phyloP scores from a whole-genome alignment of 306 rosid species.

The Quercus engelmannii region DNA sequence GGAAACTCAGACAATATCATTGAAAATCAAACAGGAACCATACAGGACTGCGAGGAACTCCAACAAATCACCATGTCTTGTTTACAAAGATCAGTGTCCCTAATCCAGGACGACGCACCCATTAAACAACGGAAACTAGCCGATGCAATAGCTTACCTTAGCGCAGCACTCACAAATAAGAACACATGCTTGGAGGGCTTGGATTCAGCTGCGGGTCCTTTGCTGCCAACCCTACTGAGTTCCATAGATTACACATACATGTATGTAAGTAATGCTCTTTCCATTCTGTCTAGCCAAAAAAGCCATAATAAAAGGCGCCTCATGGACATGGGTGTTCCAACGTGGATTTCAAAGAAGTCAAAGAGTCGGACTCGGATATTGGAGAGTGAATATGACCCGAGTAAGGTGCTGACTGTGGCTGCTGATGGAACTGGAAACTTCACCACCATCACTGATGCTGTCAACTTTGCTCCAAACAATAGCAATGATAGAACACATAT shows the following conservation, averaged over 20 bases:
- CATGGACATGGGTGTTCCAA: constrained; percentile 17
- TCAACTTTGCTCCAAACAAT: constrained; percentile 62
- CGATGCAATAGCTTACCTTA: constrained; percentile 64
- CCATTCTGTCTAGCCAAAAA: constrained; percentile 38
- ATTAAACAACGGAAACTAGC: constrained; percentile 19
- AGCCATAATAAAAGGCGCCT: constrained; percentile 36
- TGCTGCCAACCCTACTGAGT: constrained; percentile 44
- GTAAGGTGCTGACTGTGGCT: constrained; percentile 52
- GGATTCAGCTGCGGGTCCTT: constrained; percentile 62
- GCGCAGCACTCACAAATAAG: constrained; percentile 84
- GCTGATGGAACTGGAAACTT: constrained; percentile 71
- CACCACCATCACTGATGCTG: constrained; percentile 57
- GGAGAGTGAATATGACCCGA: constrained; percentile 21
- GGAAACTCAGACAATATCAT: constrained; percentile 32
- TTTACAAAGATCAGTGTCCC: constrained; percentile 45
- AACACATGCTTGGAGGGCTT: constrained; percentile 82
- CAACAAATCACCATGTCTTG: constrained; percentile 55
- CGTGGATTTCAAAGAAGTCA: constrained; percentile 29
- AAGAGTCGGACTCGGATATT: no score
- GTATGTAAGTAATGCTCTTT: constrained; percentile 64
- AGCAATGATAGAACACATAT: constrained; percentile 55
- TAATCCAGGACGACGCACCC: constrained; percentile 16
- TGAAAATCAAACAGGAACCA: constrained; percentile 61
- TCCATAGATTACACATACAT: constrained; percentile 48
- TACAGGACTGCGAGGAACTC: constrained; percentile 71